Evolutionary conservation across 768 basidiomycete genomes (phyloP), one percentile per base, ranked within the genome.

Genomic region (Sistotremastrum niveocremeum): DNA sequence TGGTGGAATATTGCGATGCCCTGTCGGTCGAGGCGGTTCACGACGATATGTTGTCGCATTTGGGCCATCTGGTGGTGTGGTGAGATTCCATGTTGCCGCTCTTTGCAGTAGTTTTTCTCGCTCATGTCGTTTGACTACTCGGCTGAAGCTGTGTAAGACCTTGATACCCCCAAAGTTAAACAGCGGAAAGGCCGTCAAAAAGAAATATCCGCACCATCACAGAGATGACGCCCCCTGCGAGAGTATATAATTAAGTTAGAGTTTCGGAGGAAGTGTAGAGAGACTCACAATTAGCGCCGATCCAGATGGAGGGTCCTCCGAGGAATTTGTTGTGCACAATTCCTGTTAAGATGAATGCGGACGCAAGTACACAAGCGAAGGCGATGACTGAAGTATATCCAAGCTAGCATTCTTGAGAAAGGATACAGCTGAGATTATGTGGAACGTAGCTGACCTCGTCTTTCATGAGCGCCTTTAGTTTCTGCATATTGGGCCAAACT

Each of bases 111-210:
- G 57, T 1, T 69, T 66, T 38, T 80, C 78, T 39, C 67, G 61
- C 56, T 81, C 78, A 51, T 79, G 75, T n/a, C 79, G 67, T 32
- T 65, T 67, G 12, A 79, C 67, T 6, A 79, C 78, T 20, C 74
- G 68, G 38, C 70, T 65, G 51, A 77, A 78, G 57, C 74, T 78
- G 51, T 77, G 73, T 50, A 80, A 72, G 34, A 54, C 39, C 45
- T 46, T 9, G 8, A 45, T 8, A 32, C 43, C 32, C 11, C 29
- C 11, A 11, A 34, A 45, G 30, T 33, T 35, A 32, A 37, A 9
- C 9, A 8, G 9, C 32, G 8, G 37, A 8, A 33, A 10, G 10
- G 9, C 37, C 9, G 7, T 7, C 9, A 45, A 12, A 7, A 8
- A 45, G 8, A 8, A 45, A 36, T 28, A 45, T 34, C 7, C 43